Evolutionary conservation across 805 yeast species (phyloP).

Genomic region (Candida multigemmis): DNA sequence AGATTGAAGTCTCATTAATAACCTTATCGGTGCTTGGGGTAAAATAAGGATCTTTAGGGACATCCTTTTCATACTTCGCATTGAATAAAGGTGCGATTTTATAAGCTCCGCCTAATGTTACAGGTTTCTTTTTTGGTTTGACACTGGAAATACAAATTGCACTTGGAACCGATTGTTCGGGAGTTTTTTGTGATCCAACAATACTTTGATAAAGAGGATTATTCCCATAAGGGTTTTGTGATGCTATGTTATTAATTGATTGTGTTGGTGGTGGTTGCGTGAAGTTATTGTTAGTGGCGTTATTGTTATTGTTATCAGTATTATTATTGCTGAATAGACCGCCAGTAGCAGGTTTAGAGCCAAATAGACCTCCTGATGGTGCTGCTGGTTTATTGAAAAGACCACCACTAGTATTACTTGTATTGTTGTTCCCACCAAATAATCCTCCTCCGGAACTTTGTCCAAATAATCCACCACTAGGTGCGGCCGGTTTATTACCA

Average conservation of each 20-base stretch:
- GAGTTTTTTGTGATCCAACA: slow-evolving; percentile 10
- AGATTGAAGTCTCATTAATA: slow-evolving; percentile 61
- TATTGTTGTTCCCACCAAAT: slow-evolving; percentile 13
- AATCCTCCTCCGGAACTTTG: slow-evolving; percentile 9
- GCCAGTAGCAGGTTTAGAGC: slow-evolving; percentile 9
- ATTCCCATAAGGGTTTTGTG: slow-evolving; percentile 66
- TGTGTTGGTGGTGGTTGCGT: slow-evolving; percentile 12
- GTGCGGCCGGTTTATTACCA: slow-evolving; percentile 6
- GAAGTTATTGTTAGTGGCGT: slow-evolving; percentile 10
- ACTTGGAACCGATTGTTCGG: slow-evolving; percentile 10
- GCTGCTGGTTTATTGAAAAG: slow-evolving; percentile 12
- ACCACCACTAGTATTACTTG: slow-evolving; percentile 4
- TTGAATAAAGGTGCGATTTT: slow-evolving; percentile 48
- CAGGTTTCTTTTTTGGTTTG: slow-evolving; percentile 40
- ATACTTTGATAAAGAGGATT: slow-evolving; percentile 56
- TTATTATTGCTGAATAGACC: slow-evolving; percentile 14
- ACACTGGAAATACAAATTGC: slow-evolving; percentile 16
- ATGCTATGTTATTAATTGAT: slow-evolving; percentile 17
- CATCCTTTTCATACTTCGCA: slow-evolving; percentile 12
- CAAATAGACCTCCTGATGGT: slow-evolving; percentile 14
- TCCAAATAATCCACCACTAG: slow-evolving; percentile 22
- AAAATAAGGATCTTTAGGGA: too few relatives aligned
- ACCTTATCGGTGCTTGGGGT: slow-evolving; percentile 57
- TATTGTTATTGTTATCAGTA: slow-evolving; percentile 10
- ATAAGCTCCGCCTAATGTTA: slow-evolving; percentile 51